These are phyloP conservation scores for Candida krabiensis DNA, from an alignment of 805 yeast species.

Conservation along the genomic window DNA sequence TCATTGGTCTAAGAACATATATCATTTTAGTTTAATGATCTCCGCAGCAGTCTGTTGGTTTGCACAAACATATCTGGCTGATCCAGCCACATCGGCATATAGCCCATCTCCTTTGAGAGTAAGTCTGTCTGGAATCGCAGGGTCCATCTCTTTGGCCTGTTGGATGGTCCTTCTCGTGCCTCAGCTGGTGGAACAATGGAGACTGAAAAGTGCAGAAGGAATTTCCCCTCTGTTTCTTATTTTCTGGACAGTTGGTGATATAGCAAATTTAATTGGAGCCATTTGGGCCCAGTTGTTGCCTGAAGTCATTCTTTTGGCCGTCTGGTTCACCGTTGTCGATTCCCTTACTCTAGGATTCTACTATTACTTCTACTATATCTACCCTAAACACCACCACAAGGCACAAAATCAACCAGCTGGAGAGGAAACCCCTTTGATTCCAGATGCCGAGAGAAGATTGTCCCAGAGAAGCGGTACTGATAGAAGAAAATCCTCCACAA, in stretches of 20 bases:
- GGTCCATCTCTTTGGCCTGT: constrained; percentile 73
- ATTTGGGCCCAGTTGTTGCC: constrained; percentile 71
- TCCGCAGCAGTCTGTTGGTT: neutral
- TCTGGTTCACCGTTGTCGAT: constrained; percentile 79
- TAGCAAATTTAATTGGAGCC: constrained; percentile 66
- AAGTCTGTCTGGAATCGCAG: constrained; percentile 61
- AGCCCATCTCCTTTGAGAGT: constrained; percentile 36
- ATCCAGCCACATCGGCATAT: constrained; percentile 2
- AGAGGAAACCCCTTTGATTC: constrained; percentile 36
- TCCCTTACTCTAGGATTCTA: constrained; percentile 56
- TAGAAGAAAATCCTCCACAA: constrained; percentile 43
- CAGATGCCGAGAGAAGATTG: constrained; percentile 12
- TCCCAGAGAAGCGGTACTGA: constrained; percentile 16
- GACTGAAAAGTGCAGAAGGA: constrained; percentile 73
- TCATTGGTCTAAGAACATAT: too few relatives aligned
- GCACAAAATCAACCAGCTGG: constrained; percentile 18
- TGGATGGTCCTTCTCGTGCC: constrained; percentile 79
- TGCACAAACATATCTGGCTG: neutral
- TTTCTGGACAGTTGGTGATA: constrained; percentile 73
- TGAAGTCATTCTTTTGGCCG: constrained; percentile 65
- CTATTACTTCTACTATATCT: constrained; percentile 57
- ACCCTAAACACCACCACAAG: constrained; percentile 37
- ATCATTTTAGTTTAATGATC: too few relatives aligned
- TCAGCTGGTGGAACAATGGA: constrained; percentile 79
- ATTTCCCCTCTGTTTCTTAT: constrained; percentile 65